A percentile compares a stretch with the other conserved stretches of the same genome.
phyloP scores from a whole-genome alignment of 345 rosid species.

The Citrus sp. region DNA sequence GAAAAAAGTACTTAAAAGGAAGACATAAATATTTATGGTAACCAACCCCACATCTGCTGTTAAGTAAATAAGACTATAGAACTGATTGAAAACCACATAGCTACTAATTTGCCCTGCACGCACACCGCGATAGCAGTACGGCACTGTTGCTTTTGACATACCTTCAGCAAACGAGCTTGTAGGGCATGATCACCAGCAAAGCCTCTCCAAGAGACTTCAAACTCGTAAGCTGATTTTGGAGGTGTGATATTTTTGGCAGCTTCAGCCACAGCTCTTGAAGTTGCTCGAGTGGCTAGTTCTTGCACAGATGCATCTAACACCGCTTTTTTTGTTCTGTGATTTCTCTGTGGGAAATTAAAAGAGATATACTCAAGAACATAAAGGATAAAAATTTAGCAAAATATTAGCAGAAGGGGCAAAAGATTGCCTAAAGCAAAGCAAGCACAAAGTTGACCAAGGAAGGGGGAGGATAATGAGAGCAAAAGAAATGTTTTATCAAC shows the following conservation, averaged over 20 bases:
- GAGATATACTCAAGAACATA: background rate
- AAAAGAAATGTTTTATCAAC: background rate
- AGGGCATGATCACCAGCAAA: slow-evolving; percentile 56
- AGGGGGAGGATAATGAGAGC: background rate
- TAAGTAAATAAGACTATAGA: background rate
- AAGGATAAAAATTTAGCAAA: background rate
- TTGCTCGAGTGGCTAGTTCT: slow-evolving; percentile 86
- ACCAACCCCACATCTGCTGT: background rate
- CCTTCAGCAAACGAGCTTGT: slow-evolving; percentile 77
- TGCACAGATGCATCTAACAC: slow-evolving; percentile 60
- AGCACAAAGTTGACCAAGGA: background rate
- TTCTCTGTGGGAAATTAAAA: slow-evolving; percentile 32
- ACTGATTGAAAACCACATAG: background rate
- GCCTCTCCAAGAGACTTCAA: slow-evolving; percentile 81
- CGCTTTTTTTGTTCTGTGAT: slow-evolving; percentile 28
- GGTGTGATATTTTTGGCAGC: slow-evolving; percentile 64
- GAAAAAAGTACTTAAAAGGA: background rate
- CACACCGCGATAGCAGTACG: background rate
- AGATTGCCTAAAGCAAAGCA: background rate
- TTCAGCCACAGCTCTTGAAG: slow-evolving; percentile 67
- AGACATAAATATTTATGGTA: background rate
- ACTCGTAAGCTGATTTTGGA: slow-evolving; percentile 81
- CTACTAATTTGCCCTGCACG: background rate
- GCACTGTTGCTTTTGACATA: slow-evolving; percentile 13
- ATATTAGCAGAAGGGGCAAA: background rate